phyloP scores from a whole-genome alignment of 1,139 yeast species.

The Yamadazyma buinensis region DNA sequence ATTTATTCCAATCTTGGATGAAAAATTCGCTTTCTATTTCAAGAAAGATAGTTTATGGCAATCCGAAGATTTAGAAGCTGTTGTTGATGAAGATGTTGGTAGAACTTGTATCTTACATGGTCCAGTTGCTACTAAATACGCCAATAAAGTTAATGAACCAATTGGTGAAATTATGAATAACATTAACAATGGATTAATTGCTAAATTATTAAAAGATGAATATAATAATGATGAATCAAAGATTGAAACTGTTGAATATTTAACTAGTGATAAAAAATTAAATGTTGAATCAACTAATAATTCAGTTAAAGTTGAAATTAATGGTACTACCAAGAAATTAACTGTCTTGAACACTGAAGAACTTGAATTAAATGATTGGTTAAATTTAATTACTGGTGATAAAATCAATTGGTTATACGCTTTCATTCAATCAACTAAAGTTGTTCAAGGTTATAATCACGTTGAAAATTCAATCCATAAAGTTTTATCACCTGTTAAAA shows the following conservation, averaged over 20 bases:
- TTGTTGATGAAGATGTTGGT: constrained; percentile 92
- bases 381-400: constrained; percentile 74
- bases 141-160: constrained; percentile 86
- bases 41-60: constrained; percentile 99
- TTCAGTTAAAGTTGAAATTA: constrained; percentile 14
- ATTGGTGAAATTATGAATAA: constrained; percentile 84
- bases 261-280: constrained; percentile 59
- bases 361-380: constrained; percentile 57
- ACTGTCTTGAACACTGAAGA: constrained; percentile 43
- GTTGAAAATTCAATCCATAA: constrained; percentile 75
- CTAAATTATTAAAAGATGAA: constrained; percentile 60
- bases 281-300: constrained; percentile 14
- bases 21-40: constrained; percentile 91
- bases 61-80: constrained; percentile 95
- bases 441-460: constrained; percentile 83
- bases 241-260: constrained; percentile 87
- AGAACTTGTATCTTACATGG: constrained; percentile 98
- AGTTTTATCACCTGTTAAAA: constrained; percentile 71
- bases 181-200: constrained; percentile 88
- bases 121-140: constrained; percentile 95
- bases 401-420: constrained; percentile 89
- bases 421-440: constrained; percentile 69
- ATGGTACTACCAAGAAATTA: constrained; percentile 38
- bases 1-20: constrained; percentile 92
- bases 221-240: constrained; percentile 66